These are phyloP conservation scores for Coemansia pectinata DNA, from an alignment of 192 early-diverging fungal genomes.

Conservation along the genomic window DNA sequence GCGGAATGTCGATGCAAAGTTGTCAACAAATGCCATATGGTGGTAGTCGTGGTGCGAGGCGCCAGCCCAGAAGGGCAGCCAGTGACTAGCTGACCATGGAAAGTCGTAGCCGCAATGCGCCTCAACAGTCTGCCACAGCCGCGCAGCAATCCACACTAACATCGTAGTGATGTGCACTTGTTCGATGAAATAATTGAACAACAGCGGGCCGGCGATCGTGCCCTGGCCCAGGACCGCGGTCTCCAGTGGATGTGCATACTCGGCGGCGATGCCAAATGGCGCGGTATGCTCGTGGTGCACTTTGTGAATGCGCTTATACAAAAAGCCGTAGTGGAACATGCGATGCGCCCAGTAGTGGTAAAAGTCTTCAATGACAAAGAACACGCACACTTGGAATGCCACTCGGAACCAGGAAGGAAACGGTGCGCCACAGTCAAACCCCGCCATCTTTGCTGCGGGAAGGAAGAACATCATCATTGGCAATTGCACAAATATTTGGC, in stretches of 20 bases:
- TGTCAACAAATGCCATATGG: constrained; percentile 65
- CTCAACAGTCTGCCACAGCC: constrained; percentile 65
- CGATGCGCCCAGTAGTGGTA: constrained; percentile 76
- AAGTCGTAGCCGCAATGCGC: constrained; percentile 78
- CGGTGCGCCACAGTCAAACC: constrained; percentile 66
- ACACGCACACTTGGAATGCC: constrained; percentile 57
- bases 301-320: constrained; percentile 81
- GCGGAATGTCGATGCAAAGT: constrained; percentile 77
- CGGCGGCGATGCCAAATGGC: constrained; percentile 72
- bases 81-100: constrained; percentile 84
- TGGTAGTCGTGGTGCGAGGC: constrained; percentile 79
- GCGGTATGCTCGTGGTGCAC: constrained; percentile 74
- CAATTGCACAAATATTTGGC: constrained; percentile 66
- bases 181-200: constrained; percentile 58
- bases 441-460: constrained; percentile 60
- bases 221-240: constrained; percentile 66
- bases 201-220: constrained; percentile 60
- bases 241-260: constrained; percentile 75
- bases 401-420: constrained; percentile 61
- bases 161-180: constrained; percentile 69
- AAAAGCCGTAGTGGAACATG: constrained; percentile 62
- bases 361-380: constrained; percentile 68
- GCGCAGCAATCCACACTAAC: constrained; percentile 68
- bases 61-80: constrained; percentile 83
- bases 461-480: constrained; percentile 71